Evolutionary conservation across 176 grass and related monocot species (phyloP).

Genomic region (sorghum (Sorghum bicolor)): Sorghum_bicolor_NCBIv3 NC_012873.2:942501-943000

Average conservation of each 20-base stretch:
- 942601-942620: constrained; percentile 80
- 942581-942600: constrained; percentile 73
- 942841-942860: not conserved
- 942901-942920: not conserved
- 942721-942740: constrained; percentile 65
- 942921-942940: not conserved
- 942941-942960: constrained; percentile 69
- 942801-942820: not conserved
- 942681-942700: not conserved
- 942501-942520: not conserved
- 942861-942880: not conserved
- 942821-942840: not conserved
- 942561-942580: constrained; percentile 68
- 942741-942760: constrained; percentile 86
- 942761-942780: constrained; percentile 91
- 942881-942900: not conserved
- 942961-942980: constrained; percentile 67
- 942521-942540: constrained; percentile 75
- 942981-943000: constrained; percentile 58
- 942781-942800: constrained; percentile 34
- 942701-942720: constrained; percentile 73
- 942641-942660: not conserved
- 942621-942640: constrained; percentile 94
- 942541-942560: constrained; percentile 81
- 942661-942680: not conserved